Evolutionary conservation across 2,329 filamentous ascomycete genomes (phyloP), one percentile per base, ranked within the genome.

Genomic region (Microdochium nivale): DNA sequence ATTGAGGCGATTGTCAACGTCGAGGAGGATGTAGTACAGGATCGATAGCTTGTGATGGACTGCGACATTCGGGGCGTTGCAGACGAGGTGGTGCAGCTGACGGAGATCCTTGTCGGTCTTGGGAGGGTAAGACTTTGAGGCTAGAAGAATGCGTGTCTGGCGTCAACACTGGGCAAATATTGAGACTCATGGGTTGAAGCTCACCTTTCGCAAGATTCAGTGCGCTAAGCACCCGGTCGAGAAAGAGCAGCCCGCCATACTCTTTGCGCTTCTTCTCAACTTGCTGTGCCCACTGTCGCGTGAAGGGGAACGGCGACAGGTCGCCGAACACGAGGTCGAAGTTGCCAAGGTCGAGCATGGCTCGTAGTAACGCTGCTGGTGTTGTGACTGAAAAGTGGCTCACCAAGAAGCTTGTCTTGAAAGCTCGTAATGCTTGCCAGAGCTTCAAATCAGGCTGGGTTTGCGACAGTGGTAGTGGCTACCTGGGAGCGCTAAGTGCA

Each of bases 1-100:
- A 23, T 16, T 73, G 49, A 78, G 73, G 25, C 71, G 67, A 37
- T 73, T 68, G 60, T 86, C 80, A 62, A 86, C 80, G 65, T 95
- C 88, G 61, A 89, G 84, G 2, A 95, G 77, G 37, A 95, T 73
- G 66, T 95, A 95, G 74, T 88, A 95, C 56, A 95, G 75, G 48
- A 94, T 78, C 19, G 89, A 88, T 58, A 90, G 82, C 66, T 91
- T 91, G 70, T 91, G 85, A 66, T 91, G 86, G 51, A 81, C 76
- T 8, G 85, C 79, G 58, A 86, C 82, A 48, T 72, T 73, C 51
- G 75, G 56, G 48, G 72, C 80, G 25, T 81, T 76, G 65, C 84
- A 79, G 56, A 95, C 84, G 53, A 83, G 80, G 55, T 82, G 74
- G 68, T 91, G 84, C 5, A 95, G 76, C 37, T 81, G 79, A 58